These are phyloP conservation scores for Populus davidiana DNA, from an alignment of 345 rosid genomes.

Conservation along the genomic window DNA sequence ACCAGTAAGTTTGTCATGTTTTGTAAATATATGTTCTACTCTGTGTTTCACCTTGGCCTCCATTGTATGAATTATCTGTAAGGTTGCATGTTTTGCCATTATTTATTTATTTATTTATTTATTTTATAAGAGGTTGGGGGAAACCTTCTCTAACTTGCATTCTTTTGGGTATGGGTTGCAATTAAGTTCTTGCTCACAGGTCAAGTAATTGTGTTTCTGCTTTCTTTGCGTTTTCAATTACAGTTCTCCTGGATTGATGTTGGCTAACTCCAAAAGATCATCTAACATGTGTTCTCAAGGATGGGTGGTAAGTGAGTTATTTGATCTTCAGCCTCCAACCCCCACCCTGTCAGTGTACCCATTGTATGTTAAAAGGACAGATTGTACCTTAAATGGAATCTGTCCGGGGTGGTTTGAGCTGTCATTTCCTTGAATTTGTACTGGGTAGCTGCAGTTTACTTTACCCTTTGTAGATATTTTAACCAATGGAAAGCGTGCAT, in stretches of 20 bases:
- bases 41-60: neutral
- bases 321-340: constrained; percentile 43
- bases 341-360: constrained; percentile 31
- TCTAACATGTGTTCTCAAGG: constrained; percentile 36
- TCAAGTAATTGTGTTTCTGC: neutral
- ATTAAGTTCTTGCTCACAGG: neutral
- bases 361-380: neutral
- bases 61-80: neutral
- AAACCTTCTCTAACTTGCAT: neutral
- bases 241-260: constrained; percentile 39
- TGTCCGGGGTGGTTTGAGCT: constrained; percentile 28
- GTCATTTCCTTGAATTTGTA: constrained; percentile 35
- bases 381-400: constrained; percentile 21
- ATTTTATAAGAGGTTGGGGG: neutral
- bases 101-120: neutral
- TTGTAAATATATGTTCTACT: neutral
- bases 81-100: neutral
- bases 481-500: constrained; percentile 44
- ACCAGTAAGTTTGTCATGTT: constrained; percentile 35
- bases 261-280: constrained; percentile 35
- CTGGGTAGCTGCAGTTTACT: constrained; percentile 42
- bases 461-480: constrained; percentile 55
- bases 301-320: constrained; percentile 58
- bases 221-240: neutral
- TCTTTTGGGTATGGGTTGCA: neutral